phyloP scores from a whole-genome alignment of 768 basidiomycete genomes.

The Chalciporus piperatus region DNA sequence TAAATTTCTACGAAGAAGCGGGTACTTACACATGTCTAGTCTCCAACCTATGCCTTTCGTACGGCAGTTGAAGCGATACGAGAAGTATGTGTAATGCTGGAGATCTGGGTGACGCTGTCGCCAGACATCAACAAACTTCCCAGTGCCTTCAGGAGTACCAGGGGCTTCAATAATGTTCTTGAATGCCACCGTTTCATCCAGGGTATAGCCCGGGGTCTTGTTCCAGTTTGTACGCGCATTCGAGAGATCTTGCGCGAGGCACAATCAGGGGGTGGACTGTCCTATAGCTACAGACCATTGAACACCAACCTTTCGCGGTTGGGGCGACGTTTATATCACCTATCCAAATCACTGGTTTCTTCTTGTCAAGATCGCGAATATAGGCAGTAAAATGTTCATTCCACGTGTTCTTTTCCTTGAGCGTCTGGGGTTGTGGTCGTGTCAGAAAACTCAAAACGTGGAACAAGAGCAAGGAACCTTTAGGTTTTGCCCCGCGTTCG shows the following conservation, averaged over 20 bases:
- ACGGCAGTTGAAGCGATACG: slow-evolving; percentile 79
- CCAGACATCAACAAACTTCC: slow-evolving; percentile 79
- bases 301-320: slow-evolving; percentile 55
- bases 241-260: slow-evolving; percentile 49
- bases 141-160: slow-evolving; percentile 30
- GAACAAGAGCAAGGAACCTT: slow-evolving; percentile 47
- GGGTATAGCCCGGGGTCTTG: slow-evolving; percentile 83
- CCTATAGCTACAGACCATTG: not conserved
- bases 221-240: slow-evolving; percentile 81
- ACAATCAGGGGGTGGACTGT: not conserved
- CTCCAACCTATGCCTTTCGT: slow-evolving; percentile 84
- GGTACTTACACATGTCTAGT: slow-evolving; percentile 72
- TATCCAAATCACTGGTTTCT: slow-evolving; percentile 85
- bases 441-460: not conserved
- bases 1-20: not conserved
- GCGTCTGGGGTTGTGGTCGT: slow-evolving; percentile 44
- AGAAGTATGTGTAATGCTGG: slow-evolving; percentile 83
- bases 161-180: slow-evolving; percentile 61
- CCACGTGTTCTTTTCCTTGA: slow-evolving; percentile 78
- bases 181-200: slow-evolving; percentile 76
- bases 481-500: slow-evolving; percentile 74
- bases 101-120: slow-evolving; percentile 61
- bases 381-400: slow-evolving; percentile 73
- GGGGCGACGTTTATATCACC: slow-evolving; percentile 89
- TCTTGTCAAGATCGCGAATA: slow-evolving; percentile 66